A percentile compares a stretch with the other conserved stretches of the same genome.
Evolutionary conservation across 495 filamentous ascomycete species (phyloP).

Genomic region (Penicillium malachiteum): DNA sequence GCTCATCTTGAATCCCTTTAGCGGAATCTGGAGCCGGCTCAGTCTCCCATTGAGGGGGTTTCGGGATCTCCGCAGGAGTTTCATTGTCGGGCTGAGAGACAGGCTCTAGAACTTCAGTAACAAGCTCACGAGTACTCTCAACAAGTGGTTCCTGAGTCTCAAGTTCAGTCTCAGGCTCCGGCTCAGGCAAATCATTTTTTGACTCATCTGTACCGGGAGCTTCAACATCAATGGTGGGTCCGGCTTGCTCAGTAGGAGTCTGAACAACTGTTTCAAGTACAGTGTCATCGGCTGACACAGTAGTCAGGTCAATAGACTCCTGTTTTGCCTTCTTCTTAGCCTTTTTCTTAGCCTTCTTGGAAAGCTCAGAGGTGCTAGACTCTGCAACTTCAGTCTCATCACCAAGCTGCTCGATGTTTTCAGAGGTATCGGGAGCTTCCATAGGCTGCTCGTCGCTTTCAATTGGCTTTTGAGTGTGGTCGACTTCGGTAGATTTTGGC

Average conservation of each 20-base stretch:
- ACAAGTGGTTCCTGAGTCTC: not conserved
- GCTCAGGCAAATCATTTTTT: not conserved
- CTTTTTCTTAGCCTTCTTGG: conserved; percentile 46
- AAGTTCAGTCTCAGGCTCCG: conserved; percentile 7
- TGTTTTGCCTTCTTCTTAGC: conserved; percentile 34
- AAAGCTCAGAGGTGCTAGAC: conserved; percentile 23
- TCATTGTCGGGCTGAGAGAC: not conserved
- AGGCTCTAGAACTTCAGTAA: not conserved
- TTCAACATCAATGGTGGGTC: not conserved
- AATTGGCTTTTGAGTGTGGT: not conserved
- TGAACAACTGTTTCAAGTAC: not conserved
- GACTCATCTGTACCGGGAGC: not conserved
- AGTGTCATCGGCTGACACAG: not conserved
- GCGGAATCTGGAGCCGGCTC: not conserved
- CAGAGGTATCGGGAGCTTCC: not conserved
- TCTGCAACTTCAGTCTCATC: conserved; percentile 5
- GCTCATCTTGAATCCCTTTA: not conserved
- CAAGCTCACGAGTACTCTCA: not conserved
- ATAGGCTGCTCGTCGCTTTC: not conserved
- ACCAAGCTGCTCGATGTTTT: not conserved
- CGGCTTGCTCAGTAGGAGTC: not conserved
- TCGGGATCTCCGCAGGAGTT: not conserved
- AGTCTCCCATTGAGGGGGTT: no score
- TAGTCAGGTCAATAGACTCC: conserved; percentile 6
- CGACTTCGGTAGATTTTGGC: not conserved